These are phyloP conservation scores for Mycena haematopus DNA, from an alignment of 768 basidiomycete species.

Conservation along the genomic window DNA sequence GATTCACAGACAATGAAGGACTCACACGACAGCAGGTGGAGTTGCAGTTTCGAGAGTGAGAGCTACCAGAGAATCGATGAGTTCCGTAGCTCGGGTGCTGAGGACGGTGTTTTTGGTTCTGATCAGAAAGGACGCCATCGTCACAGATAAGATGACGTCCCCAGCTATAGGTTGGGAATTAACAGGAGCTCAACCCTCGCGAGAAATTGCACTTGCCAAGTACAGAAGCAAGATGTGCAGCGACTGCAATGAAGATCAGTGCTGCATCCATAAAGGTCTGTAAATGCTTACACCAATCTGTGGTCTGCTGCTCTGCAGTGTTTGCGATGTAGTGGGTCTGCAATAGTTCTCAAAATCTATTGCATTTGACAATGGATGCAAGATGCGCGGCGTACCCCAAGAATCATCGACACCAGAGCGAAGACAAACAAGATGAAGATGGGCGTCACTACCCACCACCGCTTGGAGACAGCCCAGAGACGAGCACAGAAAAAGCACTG, in stretches of 20 bases:
- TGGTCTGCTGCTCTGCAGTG: background rate
- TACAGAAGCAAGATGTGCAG: slow-evolving; percentile 21
- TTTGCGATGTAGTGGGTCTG: slow-evolving; percentile 24
- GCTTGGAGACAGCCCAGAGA: slow-evolving; percentile 13
- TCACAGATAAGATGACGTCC: slow-evolving; percentile 14
- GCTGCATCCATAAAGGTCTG: background rate
- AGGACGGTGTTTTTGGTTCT: background rate
- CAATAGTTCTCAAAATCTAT: background rate
- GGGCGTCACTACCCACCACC: slow-evolving; percentile 8
- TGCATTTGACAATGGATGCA: slow-evolving; percentile 4
- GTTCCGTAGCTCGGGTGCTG: background rate
- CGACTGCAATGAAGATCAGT: slow-evolving; percentile 11
- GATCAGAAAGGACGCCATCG: slow-evolving; percentile 14
- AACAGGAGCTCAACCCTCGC: background rate
- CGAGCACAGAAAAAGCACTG: slow-evolving; percentile 20
- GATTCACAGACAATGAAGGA: background rate
- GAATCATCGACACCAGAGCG: slow-evolving; percentile 5
- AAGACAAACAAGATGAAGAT: slow-evolving; percentile 4
- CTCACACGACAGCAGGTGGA: slow-evolving; percentile 17
- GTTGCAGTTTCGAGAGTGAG: slow-evolving; percentile 22
- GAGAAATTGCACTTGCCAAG: slow-evolving; percentile 7
- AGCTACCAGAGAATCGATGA: slow-evolving; percentile 3
- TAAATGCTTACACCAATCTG: slow-evolving; percentile 17
- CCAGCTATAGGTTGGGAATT: slow-evolving; percentile 6
- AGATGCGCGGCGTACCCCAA: slow-evolving; percentile 12